Evolutionary conservation across 2,329 filamentous ascomycete genomes (phyloP), one percentile per base, ranked within the genome.

Genomic region (Talaromyces verruculosus): DNA sequence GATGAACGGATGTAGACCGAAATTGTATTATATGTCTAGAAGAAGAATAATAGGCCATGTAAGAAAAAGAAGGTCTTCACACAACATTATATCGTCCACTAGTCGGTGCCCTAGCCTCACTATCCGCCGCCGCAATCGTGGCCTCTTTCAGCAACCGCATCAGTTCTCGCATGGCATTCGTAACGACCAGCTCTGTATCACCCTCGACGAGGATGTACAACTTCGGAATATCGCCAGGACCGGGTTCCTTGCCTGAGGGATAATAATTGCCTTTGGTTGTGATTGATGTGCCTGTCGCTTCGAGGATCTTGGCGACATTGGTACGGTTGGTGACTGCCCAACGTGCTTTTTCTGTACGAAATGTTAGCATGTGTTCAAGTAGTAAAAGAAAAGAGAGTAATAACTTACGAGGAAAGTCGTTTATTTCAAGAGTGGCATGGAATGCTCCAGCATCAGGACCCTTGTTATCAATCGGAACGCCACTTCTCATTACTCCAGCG

Each of bases 261-360:
- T 98, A 98, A 78, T 92, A 98, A 68, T 86, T 95, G 70, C 95
- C 95, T 82, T 99, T 99, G 53, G 93, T 97, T 0, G 95, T 99
- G 77, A 99, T 99, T 6, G 92, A 97, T 1, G 93, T 96, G 47
- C 93, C 94, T 0, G 94, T 97, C 10, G 91, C 87, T 75, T 99
- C 95, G 69, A 99, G 85, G 72, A 99, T 97, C 84, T 98, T 99
- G 71, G 94, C 93, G 65, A 99, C 95, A 74, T 99, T 99, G 41
- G 95, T 98, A 70, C 95, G 88, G 78, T 99, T 99, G 45, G 95
- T 99, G 81, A 99, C 95, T 11, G 93, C 94, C 95, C 95, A 99
- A 72, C 95, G 88, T 69, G 95, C 95, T 84, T 97, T 98, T 78
- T 99, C 82, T 84, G 72, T 77, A 71, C 28, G 68, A 37, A 61